Conservation (phyloP, 495 filamentous ascomycete species). For the Talaromyces ruber region DNA sequence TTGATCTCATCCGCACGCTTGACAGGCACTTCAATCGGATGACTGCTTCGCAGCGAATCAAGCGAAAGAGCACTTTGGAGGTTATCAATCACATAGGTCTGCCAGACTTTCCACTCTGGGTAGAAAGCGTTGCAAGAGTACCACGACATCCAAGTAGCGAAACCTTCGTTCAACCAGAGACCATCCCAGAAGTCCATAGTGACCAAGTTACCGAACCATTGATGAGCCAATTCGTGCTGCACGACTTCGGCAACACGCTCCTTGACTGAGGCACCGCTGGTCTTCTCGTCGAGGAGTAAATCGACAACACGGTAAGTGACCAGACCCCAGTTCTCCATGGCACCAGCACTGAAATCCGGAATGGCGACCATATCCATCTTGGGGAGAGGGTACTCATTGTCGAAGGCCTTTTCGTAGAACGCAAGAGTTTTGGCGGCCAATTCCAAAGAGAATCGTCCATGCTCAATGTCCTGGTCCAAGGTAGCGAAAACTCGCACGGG, state of each 20-base stretch:
- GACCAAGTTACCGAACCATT: conserved; percentile 98
- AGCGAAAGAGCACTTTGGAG: conserved; percentile 79
- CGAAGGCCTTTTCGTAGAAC: conserved; percentile 49
- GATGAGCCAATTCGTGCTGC: conserved; percentile 94
- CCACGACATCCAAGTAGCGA: conserved; percentile 83
- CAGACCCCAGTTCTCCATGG: conserved; percentile 99
- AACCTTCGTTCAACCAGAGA: conserved; percentile 96
- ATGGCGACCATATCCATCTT: conserved; percentile 99
- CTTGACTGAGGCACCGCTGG: conserved; percentile 82
- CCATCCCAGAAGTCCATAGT: conserved; percentile 99
- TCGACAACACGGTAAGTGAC: conserved; percentile 93
- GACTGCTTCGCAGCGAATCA: conserved; percentile 87
- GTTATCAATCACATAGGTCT: conserved; percentile 85
- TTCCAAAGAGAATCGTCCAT: conserved; percentile 56
- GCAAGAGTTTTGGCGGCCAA: conserved; percentile 49
- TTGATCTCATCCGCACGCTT: conserved; percentile 93
- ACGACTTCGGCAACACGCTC: conserved; percentile 91
- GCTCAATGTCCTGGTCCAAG: conserved; percentile 55
- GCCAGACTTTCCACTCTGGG: conserved; percentile 99
- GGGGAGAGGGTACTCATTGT: conserved; percentile 44
- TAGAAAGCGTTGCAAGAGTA: conserved; percentile 65
- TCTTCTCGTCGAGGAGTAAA: conserved; percentile 85
- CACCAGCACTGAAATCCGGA: conserved; percentile 86
- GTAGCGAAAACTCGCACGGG: conserved; percentile 58
- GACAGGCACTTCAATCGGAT: conserved; percentile 95